Conservation (phyloP, 306 rosid genomes). For the Pterocarpus macrocarpus region DNA sequence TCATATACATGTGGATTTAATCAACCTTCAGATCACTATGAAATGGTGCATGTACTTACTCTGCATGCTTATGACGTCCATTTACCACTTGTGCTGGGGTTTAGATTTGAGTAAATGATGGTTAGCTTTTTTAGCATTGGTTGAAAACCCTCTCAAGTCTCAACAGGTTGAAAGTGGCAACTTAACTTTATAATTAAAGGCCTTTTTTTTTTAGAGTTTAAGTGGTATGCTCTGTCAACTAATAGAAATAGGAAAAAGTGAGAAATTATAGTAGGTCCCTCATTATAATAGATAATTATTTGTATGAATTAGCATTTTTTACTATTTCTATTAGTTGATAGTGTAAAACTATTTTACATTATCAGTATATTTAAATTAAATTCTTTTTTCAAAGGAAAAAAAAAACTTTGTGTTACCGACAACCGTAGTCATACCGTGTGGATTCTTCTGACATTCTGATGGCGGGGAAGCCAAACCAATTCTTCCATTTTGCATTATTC, state of each 20-base stretch:
- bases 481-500: background rate
- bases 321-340: too few relatives aligned
- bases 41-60: conserved; percentile 4
- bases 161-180: background rate
- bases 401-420: background rate
- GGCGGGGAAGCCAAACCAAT: background rate
- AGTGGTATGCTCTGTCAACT: too few relatives aligned
- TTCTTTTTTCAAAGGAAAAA: too few relatives aligned
- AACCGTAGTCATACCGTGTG: background rate
- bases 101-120: background rate
- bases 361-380: too few relatives aligned
- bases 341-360: too few relatives aligned
- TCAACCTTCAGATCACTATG: background rate
- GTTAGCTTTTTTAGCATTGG: conserved; percentile 20
- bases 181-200: background rate
- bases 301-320: too few relatives aligned
- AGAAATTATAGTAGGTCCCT: too few relatives aligned
- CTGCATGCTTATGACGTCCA: background rate
- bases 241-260: too few relatives aligned
- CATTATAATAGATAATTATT: too few relatives aligned
- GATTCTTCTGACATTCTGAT: background rate
- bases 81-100: background rate
- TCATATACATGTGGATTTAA: conserved; percentile 6
- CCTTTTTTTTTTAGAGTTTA: background rate
- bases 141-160: background rate